Conservation (phyloP, 202 grass and related monocot genomes). For the Panicum virgatum region DNA sequence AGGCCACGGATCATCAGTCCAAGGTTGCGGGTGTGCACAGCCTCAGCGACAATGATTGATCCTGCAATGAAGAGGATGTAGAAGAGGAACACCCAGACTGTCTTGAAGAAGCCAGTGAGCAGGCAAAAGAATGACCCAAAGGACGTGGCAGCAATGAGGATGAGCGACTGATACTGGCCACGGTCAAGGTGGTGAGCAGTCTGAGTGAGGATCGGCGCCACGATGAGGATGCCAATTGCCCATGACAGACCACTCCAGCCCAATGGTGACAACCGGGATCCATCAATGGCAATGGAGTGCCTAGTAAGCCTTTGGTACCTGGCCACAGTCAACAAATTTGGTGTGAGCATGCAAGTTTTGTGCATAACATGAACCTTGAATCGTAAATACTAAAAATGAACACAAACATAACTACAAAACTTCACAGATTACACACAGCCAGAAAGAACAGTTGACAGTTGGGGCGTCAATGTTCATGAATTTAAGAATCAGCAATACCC, state of each 20-base stretch:
- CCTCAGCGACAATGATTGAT: constrained; percentile 59
- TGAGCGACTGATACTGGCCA: constrained; percentile 70
- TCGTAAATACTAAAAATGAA: not conserved
- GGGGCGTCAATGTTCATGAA: constrained; percentile 38
- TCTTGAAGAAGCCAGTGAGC: constrained; percentile 95
- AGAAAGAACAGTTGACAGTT: constrained; percentile 23
- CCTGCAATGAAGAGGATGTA: constrained; percentile 67
- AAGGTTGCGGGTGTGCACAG: constrained; percentile 73
- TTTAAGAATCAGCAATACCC: constrained; percentile 42
- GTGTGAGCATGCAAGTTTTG: constrained; percentile 25
- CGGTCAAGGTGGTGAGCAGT: constrained; percentile 74
- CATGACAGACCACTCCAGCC: constrained; percentile 87
- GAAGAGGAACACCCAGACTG: constrained; percentile 81
- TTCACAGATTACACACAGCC: not conserved
- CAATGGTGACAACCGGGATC: constrained; percentile 60
- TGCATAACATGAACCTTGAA: constrained; percentile 11
- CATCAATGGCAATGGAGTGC: constrained; percentile 60
- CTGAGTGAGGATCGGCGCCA: constrained; percentile 63
- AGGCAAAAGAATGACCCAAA: constrained; percentile 77
- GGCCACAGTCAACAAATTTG: constrained; percentile 41
- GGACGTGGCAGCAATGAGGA: constrained; percentile 70
- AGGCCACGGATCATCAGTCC: constrained; percentile 79
- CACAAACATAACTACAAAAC: not conserved
- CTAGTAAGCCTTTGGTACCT: constrained; percentile 82
- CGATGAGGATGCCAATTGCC: constrained; percentile 66